Base-by-base conservation (phyloP, 345 rosid species). In the Jatropha curcas region DNA sequence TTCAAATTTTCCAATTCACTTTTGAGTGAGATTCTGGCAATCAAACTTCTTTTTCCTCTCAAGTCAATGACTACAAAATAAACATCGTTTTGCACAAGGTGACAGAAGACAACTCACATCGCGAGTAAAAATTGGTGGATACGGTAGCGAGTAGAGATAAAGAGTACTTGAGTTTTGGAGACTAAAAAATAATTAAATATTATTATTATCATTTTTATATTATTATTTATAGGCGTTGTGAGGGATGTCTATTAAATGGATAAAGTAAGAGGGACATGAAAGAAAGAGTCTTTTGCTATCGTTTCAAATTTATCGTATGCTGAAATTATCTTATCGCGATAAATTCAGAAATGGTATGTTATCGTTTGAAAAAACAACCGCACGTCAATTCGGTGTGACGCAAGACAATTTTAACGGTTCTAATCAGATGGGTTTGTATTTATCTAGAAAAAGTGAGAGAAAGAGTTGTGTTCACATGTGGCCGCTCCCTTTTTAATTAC, bases 331-430 rank as follows among this genome's bases (percentile, higher is more conserved):
- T n/a, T 66, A 9, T 65, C 61, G n/a, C 67, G 72, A 56, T 1
- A 67, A 25, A 33, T 9, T 16, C 20, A 71, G n/a, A 41, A 33
- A 33, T 39, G 24, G 14, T 53, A 19, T 1, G 64, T 56, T 70
- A 56, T 73, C 73, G 71, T 58, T 0, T 1, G 4, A 4, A 66
- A 22, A 67, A 17, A 27, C 41, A 71, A 24, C 74, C 57, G 17
- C 79, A 72, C 77, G 88, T 81, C 82, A 77, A 77, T 76, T 82
- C 78, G 0, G 37, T n/a, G 79, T 79, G 86, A 84, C 90, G 82
- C 76, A 68, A 65, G 74, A 75, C 79, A 77, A 58, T 73, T 75
- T 73, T 70, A 76, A 82, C 71, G 82, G 84, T 72, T 76, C 73
- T 65, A 71, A 82, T 81, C 82, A 31, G 77, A 65, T 55, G 14